Evolutionary conservation across 2,329 filamentous ascomycete species (phyloP).

Genomic region (Arachnopeziza araneosa): DNA sequence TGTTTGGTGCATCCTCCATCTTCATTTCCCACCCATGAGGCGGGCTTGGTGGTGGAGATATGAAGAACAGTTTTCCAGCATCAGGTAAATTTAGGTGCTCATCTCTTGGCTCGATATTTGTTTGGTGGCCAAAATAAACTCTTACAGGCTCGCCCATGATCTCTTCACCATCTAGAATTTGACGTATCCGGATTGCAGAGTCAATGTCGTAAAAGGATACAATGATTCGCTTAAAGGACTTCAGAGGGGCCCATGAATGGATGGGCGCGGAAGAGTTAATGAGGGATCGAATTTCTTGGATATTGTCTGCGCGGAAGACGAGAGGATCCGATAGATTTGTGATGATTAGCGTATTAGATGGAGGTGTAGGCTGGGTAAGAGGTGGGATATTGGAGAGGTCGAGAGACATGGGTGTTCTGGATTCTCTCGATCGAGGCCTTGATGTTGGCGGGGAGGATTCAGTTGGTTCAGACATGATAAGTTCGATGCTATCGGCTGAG

Average conservation of each 20-base stretch:
- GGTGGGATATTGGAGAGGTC: conserved; percentile 70
- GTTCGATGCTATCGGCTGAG: conserved; percentile 1
- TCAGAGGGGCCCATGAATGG: conserved; percentile 73
- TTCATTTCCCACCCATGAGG: conserved; percentile 65
- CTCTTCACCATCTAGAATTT: conserved; percentile 67
- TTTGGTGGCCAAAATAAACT: conserved; percentile 63
- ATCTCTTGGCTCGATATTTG: conserved; percentile 48
- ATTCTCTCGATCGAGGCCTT: conserved; percentile 21
- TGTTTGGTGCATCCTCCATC: conserved; percentile 65
- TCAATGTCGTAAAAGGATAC: conserved; percentile 69
- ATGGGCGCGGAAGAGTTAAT: conserved; percentile 65
- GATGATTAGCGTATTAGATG: conserved; percentile 79
- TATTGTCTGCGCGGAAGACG: conserved; percentile 69
- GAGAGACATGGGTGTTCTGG: conserved; percentile 51
- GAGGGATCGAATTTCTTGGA: conserved; percentile 66
- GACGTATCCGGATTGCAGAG: conserved; percentile 64
- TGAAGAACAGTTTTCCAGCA: conserved; percentile 68
- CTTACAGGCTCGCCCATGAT: conserved; percentile 65
- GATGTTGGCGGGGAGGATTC: conserved; percentile 22
- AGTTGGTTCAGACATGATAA: conserved; percentile 9
- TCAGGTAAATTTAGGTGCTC: conserved; percentile 61
- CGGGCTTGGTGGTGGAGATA: conserved; percentile 62
- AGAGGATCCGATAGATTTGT: conserved; percentile 70
- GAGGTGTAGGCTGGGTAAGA: conserved; percentile 63
- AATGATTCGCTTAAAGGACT: conserved; percentile 76